Percentiles rank a stretch among this genome's conserved stretches.
Conservation (phyloP, 805 yeast species). For the Pichia occidentalis region DNA sequence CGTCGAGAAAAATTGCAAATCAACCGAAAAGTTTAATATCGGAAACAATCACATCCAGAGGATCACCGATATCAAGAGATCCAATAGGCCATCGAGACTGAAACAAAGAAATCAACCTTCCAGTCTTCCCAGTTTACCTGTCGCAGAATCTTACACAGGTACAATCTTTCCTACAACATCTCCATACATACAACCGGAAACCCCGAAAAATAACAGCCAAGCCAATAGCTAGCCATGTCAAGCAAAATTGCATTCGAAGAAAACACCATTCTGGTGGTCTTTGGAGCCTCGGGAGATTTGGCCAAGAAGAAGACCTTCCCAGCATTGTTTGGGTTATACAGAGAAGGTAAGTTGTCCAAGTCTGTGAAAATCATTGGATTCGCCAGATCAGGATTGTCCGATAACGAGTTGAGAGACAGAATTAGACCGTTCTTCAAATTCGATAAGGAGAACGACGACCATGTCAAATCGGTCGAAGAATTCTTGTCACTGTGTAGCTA, state of each 20-base stretch:
- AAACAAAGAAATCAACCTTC: too few relatives aligned
- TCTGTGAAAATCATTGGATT: conserved; percentile 78
- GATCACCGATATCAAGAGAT: too few relatives aligned
- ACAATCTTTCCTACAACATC: too few relatives aligned
- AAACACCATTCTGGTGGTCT: conserved; percentile 68
- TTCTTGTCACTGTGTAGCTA: conserved; percentile 66
- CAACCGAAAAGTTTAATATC: too few relatives aligned
- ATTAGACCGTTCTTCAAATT: conserved; percentile 54
- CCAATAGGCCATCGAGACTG: too few relatives aligned
- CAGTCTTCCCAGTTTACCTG: too few relatives aligned
- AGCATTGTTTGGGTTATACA: conserved; percentile 67
- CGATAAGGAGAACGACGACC: conserved; percentile 28
- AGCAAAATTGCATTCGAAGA: conserved; percentile 43
- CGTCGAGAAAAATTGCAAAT: too few relatives aligned
- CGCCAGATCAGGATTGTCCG: conserved; percentile 74
- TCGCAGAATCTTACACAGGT: too few relatives aligned
- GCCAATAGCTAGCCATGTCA: conserved; percentile 2
- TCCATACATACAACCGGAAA: too few relatives aligned
- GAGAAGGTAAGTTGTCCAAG: conserved; percentile 70
- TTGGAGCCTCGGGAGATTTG: conserved; percentile 93
- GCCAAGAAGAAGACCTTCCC: conserved; percentile 95
- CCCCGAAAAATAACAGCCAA: too few relatives aligned
- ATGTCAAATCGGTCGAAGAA: conserved; percentile 37
- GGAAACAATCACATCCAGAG: too few relatives aligned
- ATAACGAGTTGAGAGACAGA: conserved; percentile 62